These are phyloP conservation scores for Xylaria sp. DNA, from an alignment of 2,329 filamentous ascomycete genomes.

Conservation along the genomic window DNA sequence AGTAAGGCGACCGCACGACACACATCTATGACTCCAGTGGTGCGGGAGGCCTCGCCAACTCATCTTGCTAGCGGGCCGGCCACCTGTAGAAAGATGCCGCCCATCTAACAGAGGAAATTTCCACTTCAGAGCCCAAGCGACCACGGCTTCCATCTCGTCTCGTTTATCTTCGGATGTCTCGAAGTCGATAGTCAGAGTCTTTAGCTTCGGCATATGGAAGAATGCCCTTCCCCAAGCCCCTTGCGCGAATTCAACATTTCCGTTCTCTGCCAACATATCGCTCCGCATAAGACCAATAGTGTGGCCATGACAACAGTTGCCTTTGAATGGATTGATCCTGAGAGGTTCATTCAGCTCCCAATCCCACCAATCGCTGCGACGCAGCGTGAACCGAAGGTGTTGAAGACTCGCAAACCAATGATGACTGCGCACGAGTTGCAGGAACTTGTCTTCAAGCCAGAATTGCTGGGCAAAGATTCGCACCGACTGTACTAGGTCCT, in stretches of 20 bases:
- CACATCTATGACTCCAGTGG: slow-evolving; percentile 31
- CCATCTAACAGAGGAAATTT: slow-evolving; percentile 37
- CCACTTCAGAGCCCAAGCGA: slow-evolving; percentile 43
- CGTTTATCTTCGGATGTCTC: slow-evolving; percentile 41
- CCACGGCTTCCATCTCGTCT: slow-evolving; percentile 38
- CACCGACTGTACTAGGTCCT: slow-evolving; percentile 36
- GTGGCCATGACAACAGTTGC: slow-evolving; percentile 21
- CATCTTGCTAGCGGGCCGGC: slow-evolving; percentile 37
- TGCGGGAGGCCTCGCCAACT: slow-evolving; percentile 38
- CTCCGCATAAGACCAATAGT: slow-evolving; percentile 28
- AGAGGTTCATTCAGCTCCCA: slow-evolving; percentile 49
- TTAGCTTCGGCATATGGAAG: slow-evolving; percentile 37
- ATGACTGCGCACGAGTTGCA: slow-evolving; percentile 12
- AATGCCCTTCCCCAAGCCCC: slow-evolving; percentile 41
- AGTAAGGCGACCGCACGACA: background rate
- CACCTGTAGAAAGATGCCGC: slow-evolving; percentile 36
- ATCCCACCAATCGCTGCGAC: slow-evolving; percentile 52
- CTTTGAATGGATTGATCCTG: slow-evolving; percentile 43
- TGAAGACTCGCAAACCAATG: slow-evolving; percentile 42
- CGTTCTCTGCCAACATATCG: slow-evolving; percentile 34
- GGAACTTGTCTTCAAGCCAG: slow-evolving; percentile 44
- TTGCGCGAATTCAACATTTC: slow-evolving; percentile 28
- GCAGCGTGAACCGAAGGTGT: slow-evolving; percentile 49
- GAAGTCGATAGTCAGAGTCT: slow-evolving; percentile 43
- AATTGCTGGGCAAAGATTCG: slow-evolving; percentile 41